phyloP scores from a whole-genome alignment of 352 stramenopile species.

The Pythium sp. region DNA sequence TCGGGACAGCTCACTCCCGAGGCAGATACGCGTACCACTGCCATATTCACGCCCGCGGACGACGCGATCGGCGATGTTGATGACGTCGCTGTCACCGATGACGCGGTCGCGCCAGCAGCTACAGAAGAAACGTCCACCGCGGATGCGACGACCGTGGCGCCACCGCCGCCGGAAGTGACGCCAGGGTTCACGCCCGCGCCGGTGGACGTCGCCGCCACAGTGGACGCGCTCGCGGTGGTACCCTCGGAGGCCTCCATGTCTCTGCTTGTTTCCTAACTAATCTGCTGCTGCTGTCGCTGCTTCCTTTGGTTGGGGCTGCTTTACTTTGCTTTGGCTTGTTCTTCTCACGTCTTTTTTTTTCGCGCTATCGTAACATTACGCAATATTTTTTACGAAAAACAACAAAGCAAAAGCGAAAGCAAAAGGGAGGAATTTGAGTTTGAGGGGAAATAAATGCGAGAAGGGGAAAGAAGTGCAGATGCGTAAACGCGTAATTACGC shows the following conservation, averaged over 20 bases:
- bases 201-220: neutral
- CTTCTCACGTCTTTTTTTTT: conserved; percentile 15
- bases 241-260: conserved; percentile 13
- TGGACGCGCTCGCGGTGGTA: neutral
- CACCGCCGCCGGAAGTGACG: neutral
- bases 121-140: conserved; percentile 5
- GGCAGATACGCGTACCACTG: conserved; percentile 3
- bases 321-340: conserved; percentile 6
- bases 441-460: neutral
- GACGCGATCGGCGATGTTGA: conserved; percentile 21
- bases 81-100: conserved; percentile 13
- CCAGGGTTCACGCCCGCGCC: neutral
- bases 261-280: neutral
- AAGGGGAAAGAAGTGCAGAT: neutral
- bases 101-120: conserved; percentile 5
- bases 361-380: conserved; percentile 7
- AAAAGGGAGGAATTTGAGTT: neutral
- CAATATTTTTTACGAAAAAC: conserved; percentile 6
- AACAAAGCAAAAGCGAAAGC: neutral
- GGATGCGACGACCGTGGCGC: conserved; percentile 12
- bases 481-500: conserved; percentile 7
- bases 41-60: conserved; percentile 13
- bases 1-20: conserved; percentile 15
- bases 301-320: conserved; percentile 8
- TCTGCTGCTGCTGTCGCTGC: neutral